These are phyloP conservation scores for Phanerochaete carnosa DNA, from an alignment of 768 basidiomycete species.

Conservation along the genomic window DNA sequence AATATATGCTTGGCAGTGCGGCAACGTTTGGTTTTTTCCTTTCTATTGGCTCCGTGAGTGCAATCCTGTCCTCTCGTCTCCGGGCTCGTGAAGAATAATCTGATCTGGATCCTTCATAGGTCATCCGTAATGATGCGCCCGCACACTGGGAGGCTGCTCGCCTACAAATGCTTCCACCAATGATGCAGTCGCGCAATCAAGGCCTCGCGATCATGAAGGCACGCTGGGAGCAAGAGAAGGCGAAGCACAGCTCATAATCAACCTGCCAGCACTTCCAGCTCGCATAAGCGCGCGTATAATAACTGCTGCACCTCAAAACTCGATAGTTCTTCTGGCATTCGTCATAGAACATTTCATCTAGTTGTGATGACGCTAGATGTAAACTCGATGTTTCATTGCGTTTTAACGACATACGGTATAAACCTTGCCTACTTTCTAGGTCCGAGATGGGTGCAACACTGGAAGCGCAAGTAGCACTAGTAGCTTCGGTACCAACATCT, in stretches of 20 bases:
- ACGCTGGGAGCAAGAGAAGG: conserved; percentile 54
- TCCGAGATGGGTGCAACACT: no score
- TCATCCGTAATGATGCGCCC: conserved; percentile 82
- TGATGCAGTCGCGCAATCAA: conserved; percentile 62
- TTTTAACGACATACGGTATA: background rate
- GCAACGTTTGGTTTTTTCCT: conserved; percentile 98
- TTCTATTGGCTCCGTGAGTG: conserved; percentile 81
- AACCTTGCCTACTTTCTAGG: no score
- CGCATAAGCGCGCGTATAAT: background rate
- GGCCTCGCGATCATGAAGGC: conserved; percentile 69
- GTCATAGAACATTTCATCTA: background rate
- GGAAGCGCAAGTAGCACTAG: no score
- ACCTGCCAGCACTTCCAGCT: background rate
- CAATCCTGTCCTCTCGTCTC: background rate
- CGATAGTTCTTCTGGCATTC: background rate
- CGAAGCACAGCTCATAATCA: background rate
- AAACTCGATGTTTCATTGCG: background rate
- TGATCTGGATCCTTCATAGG: conserved; percentile 41
- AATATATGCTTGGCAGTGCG: conserved; percentile 98
- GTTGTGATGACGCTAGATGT: background rate
- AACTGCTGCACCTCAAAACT: background rate
- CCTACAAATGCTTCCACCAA: conserved; percentile 51
- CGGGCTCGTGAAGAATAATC: background rate
- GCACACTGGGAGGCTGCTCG: conserved; percentile 64
- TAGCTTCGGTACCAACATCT: background rate